These are phyloP conservation scores for Posidonia oceanica DNA, from an alignment of 116 monocot species.

Conservation along the genomic window DNA sequence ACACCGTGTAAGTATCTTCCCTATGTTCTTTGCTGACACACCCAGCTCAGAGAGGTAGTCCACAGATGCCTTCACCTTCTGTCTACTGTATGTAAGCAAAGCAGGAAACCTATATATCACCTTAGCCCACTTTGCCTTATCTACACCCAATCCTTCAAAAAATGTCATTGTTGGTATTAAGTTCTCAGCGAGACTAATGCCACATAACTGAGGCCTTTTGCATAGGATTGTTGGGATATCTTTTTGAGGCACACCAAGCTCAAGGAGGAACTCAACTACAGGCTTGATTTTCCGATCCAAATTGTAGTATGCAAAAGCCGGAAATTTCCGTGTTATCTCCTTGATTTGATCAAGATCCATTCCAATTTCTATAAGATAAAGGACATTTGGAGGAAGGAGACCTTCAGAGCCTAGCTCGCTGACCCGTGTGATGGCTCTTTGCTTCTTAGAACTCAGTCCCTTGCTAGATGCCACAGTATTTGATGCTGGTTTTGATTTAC, in stretches of 20 bases:
- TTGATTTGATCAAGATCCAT: conserved; percentile 67
- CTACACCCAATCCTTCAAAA: conserved; percentile 70
- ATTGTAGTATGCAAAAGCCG: conserved; percentile 85
- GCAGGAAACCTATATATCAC: conserved; percentile 89
- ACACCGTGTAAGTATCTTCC: conserved; percentile 87
- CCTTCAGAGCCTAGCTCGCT: conserved; percentile 38
- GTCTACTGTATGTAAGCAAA: conserved; percentile 81
- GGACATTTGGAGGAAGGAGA: conserved; percentile 37
- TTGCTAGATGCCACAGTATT: conserved; percentile 3
- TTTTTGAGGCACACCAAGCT: conserved; percentile 53
- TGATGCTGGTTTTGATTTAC: conserved; percentile 11
- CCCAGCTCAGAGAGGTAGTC: conserved; percentile 69
- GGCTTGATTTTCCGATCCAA: conserved; percentile 87
- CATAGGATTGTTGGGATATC: conserved; percentile 68
- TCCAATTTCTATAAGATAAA: conserved; percentile 80
- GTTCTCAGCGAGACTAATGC: conserved; percentile 86
- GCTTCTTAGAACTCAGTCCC: conserved; percentile 32
- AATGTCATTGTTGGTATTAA: conserved; percentile 84
- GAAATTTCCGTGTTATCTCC: conserved; percentile 49
- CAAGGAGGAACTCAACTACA: conserved; percentile 60
- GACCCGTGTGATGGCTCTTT: conserved; percentile 65
- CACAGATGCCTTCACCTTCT: conserved; percentile 53
- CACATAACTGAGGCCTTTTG: conserved; percentile 92
- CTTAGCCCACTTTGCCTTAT: conserved; percentile 80
- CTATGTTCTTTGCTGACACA: conserved; percentile 56